phyloP scores from a whole-genome alignment of 2,329 filamentous ascomycete genomes.

The Trichoderma sp. region DNA sequence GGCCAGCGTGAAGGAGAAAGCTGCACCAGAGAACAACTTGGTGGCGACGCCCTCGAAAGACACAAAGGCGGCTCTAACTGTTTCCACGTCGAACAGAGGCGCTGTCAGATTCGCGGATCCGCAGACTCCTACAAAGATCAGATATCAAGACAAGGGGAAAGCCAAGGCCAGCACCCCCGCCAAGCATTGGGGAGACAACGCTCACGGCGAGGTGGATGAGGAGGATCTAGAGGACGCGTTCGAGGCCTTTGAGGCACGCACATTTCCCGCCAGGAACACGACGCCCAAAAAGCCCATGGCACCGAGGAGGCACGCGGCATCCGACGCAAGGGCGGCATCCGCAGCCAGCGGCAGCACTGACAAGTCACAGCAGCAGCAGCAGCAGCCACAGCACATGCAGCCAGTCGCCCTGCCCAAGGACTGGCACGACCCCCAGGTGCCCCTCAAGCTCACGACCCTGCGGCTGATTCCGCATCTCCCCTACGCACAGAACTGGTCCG shows the following conservation, averaged over 20 bases:
- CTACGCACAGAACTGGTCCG: slow-evolving; percentile 61
- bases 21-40: slow-evolving; percentile 4
- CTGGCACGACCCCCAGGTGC: slow-evolving; percentile 46
- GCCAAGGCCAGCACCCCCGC: background rate
- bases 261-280: slow-evolving; percentile 33
- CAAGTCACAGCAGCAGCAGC: slow-evolving; percentile 29
- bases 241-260: slow-evolving; percentile 44
- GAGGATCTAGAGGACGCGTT: slow-evolving; percentile 42
- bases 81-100: background rate
- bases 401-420: slow-evolving; percentile 46
- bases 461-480: slow-evolving; percentile 54
- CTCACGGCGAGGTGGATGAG: background rate
- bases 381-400: slow-evolving; percentile 22
- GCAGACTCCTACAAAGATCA: slow-evolving; percentile 3
- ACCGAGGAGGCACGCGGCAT: background rate
- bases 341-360: slow-evolving; percentile 7
- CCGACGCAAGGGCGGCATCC: background rate
- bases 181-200: background rate
- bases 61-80: background rate
- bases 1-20: background rate
- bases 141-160: background rate
- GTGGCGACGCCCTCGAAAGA: slow-evolving; percentile 39
- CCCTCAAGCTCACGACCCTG: slow-evolving; percentile 56
- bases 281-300: slow-evolving; percentile 12
- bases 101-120: background rate